These are phyloP conservation scores for Periconia macrospinosa DNA, from an alignment of 2,329 filamentous ascomycete species.

Conservation along the genomic window DNA sequence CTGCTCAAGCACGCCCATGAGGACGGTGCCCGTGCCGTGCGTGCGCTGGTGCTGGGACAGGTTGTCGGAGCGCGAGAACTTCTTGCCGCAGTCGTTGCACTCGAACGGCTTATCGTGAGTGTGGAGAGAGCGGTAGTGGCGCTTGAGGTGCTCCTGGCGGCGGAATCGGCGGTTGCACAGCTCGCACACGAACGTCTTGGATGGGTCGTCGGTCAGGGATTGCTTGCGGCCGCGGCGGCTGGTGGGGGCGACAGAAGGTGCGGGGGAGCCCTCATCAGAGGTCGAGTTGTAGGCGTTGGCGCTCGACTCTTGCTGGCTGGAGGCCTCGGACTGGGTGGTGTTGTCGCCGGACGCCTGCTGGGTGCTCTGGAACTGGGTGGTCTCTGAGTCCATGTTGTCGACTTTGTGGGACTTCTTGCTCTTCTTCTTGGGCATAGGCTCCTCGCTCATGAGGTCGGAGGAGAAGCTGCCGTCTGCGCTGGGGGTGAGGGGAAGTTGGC, in stretches of 20 bases:
- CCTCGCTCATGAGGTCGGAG: conserved; percentile 29
- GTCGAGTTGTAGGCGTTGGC: conserved; percentile 49
- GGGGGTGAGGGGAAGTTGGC: conserved; percentile 63
- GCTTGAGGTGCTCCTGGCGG: conserved; percentile 97
- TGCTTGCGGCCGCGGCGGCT: conserved; percentile 98
- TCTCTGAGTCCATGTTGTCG: conserved; percentile 38
- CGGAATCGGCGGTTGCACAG: conserved; percentile 97
- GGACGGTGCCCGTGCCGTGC: conserved; percentile 84
- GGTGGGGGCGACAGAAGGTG: conserved; percentile 55
- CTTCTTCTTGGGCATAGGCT: conserved; percentile 28
- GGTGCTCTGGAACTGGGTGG: conserved; percentile 39
- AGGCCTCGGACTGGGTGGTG: conserved; percentile 38
- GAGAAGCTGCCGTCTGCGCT: conserved; percentile 55
- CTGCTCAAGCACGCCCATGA: conserved; percentile 84
- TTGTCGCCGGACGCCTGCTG: conserved; percentile 35
- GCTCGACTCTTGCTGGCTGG: conserved; percentile 40
- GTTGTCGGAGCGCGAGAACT: conserved; percentile 98
- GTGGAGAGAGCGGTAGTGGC: conserved; percentile 97
- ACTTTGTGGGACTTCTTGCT: conserved; percentile 27
- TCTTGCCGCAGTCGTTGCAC: conserved; percentile 97
- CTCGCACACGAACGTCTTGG: conserved; percentile 97
- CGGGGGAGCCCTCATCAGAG: conserved; percentile 44
- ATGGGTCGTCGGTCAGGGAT: conserved; percentile 94
- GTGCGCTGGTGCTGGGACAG: conserved; percentile 94
- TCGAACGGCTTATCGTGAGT: conserved; percentile 98